Evolutionary conservation across 495 filamentous ascomycete species (phyloP).

Genomic region (Durotheca rogersii): DNA sequence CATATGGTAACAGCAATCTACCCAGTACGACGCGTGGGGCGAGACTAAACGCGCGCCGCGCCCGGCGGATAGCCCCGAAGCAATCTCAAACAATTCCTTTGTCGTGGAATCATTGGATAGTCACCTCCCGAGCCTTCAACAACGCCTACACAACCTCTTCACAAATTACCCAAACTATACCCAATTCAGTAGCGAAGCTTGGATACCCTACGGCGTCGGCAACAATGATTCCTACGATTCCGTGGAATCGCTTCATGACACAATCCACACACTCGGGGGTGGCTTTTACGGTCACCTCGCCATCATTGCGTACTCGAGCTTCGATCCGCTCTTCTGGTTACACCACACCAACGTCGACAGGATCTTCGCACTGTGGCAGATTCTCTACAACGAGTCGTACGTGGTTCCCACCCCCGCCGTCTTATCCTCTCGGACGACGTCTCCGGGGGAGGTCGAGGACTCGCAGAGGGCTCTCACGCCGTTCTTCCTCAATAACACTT

Average conservation of each 20-base stretch:
- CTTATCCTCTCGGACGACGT: constrained; percentile 54
- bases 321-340: constrained; percentile 74
- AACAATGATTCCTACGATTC: constrained; percentile 51
- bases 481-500: constrained; percentile 46
- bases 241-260: constrained; percentile 65
- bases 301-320: constrained; percentile 63
- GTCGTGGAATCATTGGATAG: constrained; percentile 52
- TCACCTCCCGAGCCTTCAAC: constrained; percentile 43
- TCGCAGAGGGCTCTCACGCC: constrained; percentile 46
- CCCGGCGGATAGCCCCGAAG: constrained; percentile 39
- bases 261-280: constrained; percentile 60
- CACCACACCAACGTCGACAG: constrained; percentile 69
- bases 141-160: constrained; percentile 61
- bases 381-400: constrained; percentile 59
- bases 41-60: constrained; percentile 53
- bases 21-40: constrained; percentile 47
- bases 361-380: constrained; percentile 71
- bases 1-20: constrained; percentile 18
- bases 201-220: constrained; percentile 34
- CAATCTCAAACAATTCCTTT: constrained; percentile 53
- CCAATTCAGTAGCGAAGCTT: constrained; percentile 59
- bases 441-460: constrained; percentile 43
- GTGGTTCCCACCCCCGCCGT: constrained; percentile 50
- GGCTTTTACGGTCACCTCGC: constrained; percentile 62
- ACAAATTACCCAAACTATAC: constrained; percentile 58